Conservation (phyloP, 805 yeast genomes). For the Soucietia sequanensis region DNA sequence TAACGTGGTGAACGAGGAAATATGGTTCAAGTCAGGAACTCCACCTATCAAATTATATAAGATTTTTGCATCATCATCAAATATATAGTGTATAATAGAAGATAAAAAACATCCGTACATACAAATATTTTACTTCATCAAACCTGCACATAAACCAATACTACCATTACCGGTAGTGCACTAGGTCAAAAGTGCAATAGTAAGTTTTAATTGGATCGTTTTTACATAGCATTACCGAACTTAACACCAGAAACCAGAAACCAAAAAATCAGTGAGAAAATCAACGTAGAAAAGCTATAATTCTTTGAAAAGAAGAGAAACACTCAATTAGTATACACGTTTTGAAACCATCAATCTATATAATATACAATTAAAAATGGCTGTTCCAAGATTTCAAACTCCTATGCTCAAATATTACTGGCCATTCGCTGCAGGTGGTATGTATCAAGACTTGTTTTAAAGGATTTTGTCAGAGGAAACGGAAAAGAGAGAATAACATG, state of each 20-base stretch:
- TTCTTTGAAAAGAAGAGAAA: constrained; percentile 1
- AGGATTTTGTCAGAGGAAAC: too few species aligned
- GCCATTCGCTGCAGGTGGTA: constrained; percentile 88
- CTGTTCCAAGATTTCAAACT: constrained; percentile 45
- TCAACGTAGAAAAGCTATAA: not conserved
- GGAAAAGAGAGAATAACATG: too few species aligned
- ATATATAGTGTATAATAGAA: too few species aligned
- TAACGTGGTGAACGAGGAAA: constrained; percentile 9
- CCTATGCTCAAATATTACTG: constrained; percentile 70
- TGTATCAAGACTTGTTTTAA: too few species aligned
- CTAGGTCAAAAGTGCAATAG: too few species aligned
- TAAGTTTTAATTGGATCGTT: too few species aligned
- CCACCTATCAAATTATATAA: constrained; percentile 5
- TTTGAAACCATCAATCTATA: too few species aligned
- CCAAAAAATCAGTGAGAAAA: constrained; percentile 19
- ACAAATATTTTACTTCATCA: not conserved
- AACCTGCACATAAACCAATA: too few species aligned
- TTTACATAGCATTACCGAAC: too few species aligned
- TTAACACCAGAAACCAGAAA: constrained; percentile 25
- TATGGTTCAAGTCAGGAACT: constrained; percentile 24
- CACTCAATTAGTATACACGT: too few species aligned
- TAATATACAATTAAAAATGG: constrained; percentile 24
- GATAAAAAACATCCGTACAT: constrained; percentile 1
- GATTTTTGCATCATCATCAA: not conserved
- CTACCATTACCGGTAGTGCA: too few species aligned